Evolutionary conservation across 371 early-diverging fungal genomes (phyloP), one percentile per base, ranked within the genome.

Genomic region (Mucor piriformis): DNA sequence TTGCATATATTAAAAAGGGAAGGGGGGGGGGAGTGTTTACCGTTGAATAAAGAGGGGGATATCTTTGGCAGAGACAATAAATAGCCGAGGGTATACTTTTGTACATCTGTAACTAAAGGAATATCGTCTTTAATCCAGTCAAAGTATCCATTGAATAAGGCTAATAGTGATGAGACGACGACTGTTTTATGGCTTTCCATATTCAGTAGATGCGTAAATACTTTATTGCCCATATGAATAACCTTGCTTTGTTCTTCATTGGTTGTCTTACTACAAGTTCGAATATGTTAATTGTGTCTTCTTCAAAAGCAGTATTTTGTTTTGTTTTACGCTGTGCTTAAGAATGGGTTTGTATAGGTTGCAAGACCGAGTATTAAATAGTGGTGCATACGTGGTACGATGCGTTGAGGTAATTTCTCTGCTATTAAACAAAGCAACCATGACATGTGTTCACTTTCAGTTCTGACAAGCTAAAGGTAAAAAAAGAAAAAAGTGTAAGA

Each of bases 31-130:
- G 44, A 25, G 3, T 35, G 24, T 25, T 51, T 65, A 71, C 78
- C 67, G 20, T 63, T 52, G 15, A 67, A 29, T 23, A 74, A 55
- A 32, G 25, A 25, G 0, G 73, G 66, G 0, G 67, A 59, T 3
- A 69, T 55, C 13, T 66, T 70, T 6, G 74, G 69, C n/a, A 78
- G 43, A 11, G 70, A 58, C 37, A 78, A 38, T 8, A 75, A 15
- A 35, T 78, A 75, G 10, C 70, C 56, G 25, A 75, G 50, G 0
- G 35, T 50, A 32, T 59, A 70, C 38, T 34, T 51, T 27, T 65
- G 66, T 8, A 65, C 21, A n/a, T 67, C 70, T 63, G 23, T 12
- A 15, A 21, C 21, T 24, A 52, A 49, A 15, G 43, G n/a, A 18
- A 47, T 32, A 35, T 47, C 29, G 6, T 54, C n/a, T 18, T 35